Evolutionary conservation across 176 grass and related monocot species (phyloP).

Genomic region (Panicum miliaceum): DNA sequence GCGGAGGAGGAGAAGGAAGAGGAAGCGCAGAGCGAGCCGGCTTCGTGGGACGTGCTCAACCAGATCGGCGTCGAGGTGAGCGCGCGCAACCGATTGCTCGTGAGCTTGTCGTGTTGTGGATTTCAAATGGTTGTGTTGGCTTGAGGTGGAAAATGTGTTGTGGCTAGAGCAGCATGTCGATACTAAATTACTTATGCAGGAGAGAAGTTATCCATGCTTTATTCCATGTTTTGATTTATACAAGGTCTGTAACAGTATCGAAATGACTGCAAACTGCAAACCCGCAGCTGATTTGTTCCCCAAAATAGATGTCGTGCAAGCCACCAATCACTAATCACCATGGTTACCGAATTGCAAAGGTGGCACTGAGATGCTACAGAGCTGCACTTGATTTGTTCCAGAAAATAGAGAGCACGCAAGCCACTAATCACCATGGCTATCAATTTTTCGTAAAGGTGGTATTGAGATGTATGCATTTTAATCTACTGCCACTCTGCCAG

Average conservation of each 20-base stretch:
- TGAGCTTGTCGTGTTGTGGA: conserved; percentile 7
- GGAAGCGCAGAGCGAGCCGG: conserved; percentile 30
- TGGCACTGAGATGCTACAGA: neutral
- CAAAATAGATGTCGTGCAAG: neutral
- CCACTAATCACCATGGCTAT: neutral
- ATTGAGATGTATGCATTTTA: neutral
- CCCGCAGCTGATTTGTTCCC: neutral
- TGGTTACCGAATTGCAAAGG: neutral
- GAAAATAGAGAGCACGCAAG: conserved; percentile 2
- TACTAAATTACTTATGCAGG: neutral
- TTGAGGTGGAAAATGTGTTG: neutral
- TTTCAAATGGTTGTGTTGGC: conserved; percentile 25
- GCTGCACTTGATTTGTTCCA: neutral
- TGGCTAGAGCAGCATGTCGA: neutral
- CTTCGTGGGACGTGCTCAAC: conserved; percentile 40
- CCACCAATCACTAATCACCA: neutral
- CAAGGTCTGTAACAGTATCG: neutral
- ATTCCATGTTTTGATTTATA: neutral
- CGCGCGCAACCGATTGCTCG: neutral
- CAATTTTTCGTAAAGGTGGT: neutral
- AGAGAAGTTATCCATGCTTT: neutral
- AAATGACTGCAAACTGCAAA: neutral
- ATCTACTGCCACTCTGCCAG: neutral
- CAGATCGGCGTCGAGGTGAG: conserved; percentile 56
- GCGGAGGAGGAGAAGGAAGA: neutral